Evolutionary conservation across 768 basidiomycete species (phyloP), one percentile per base, ranked within the genome.

Genomic region (Sporobolomyces roseus): DNA sequence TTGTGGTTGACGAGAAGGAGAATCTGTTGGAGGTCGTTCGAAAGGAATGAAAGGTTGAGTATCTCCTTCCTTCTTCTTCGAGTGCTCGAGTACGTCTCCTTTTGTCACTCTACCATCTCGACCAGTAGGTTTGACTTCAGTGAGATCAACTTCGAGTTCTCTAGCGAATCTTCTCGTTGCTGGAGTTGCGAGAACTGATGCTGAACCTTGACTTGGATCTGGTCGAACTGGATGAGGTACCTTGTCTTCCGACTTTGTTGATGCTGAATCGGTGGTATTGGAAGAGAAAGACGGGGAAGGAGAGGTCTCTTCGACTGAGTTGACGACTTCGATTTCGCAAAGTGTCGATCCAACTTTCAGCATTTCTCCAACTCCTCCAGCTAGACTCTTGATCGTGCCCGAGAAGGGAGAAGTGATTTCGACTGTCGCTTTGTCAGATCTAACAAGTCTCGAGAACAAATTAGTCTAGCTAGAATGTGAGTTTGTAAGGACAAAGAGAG

Each of bases 381-480:
- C 81, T 9, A 92, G 78, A 70, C 88, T 83, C 68, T 83, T 85
- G 53, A 93, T 80, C 36, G 86, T 80, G 8, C 91, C 91, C 48
- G 91, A 87, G 74, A 83, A 91, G 2, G 91, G 91, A 64, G 87
- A 88, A 4, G 91, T 93, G 63, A 93, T 91, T 78, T 93, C 91
- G 30, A 93, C 90, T 78, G 86, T 88, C 2, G 90, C 90, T 78
- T 92, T 92, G 83, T 92, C 90, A 70, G 87, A 88, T 79, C 91
- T 46, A 23, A 46, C 21, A 46, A 13, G 12, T 13, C 38, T 41
- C 10, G 38, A 17, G 38, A 17, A 9, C 38, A 41, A 17, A 9
- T 41, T 41, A 17, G 21, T 46, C 23, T 23, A 21, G 6, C 14
- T 14, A 6, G 45, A 46, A 21, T 46, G 10, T 23, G 45, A 46